Base-by-base conservation (phyloP, 257 asterid species). In the Perilla frutescens region DNA sequence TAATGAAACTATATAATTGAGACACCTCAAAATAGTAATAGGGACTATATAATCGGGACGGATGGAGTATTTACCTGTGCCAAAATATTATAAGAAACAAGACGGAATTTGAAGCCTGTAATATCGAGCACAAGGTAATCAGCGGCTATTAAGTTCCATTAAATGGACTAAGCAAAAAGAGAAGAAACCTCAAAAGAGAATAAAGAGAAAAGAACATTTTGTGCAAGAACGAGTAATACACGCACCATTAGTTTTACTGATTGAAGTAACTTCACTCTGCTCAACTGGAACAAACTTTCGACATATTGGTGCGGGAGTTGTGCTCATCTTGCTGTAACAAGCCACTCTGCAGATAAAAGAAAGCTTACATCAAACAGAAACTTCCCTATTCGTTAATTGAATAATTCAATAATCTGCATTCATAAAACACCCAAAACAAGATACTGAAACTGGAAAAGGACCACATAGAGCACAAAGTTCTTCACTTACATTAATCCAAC, bases 1-100 rank as follows among this genome's bases (percentile, higher is more conserved):
- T 20, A 20, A 20, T 20, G 26, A 20, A 1, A 20, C 26, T 20
- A 20, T 20, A 20, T 20, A 20, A 20, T 20, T 20, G 26, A 1
- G 1, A 20, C 26, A 20, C 26, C 26, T 20, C 26, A 20, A 20
- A 20, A 20, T 20, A 20, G 26, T 20, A 20, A 20, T 20, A 20
- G 26, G 26, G 26, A 20, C 26, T 20, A 20, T 20, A 20, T 20
- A 20, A 20, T 20, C 26, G 26, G 26, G 26, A 70, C 11, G 5
- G 55, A 70, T 54, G 58, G 43, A 43, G 20, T 13, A n/a, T 70
- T 62, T 81, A 93, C 97, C 97, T 91, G 99, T 76, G 97, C 97
- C 87, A 94, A 81, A 66, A 90, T 83, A 80, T 94, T 94, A 73
- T 94, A 94, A 32, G 99, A 91, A 15, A 90, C 94, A 49, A 94